Evolutionary conservation across 371 early-diverging fungal genomes (phyloP), one percentile per base, ranked within the genome.

Genomic region (Nematocida ausubeli): DNA sequence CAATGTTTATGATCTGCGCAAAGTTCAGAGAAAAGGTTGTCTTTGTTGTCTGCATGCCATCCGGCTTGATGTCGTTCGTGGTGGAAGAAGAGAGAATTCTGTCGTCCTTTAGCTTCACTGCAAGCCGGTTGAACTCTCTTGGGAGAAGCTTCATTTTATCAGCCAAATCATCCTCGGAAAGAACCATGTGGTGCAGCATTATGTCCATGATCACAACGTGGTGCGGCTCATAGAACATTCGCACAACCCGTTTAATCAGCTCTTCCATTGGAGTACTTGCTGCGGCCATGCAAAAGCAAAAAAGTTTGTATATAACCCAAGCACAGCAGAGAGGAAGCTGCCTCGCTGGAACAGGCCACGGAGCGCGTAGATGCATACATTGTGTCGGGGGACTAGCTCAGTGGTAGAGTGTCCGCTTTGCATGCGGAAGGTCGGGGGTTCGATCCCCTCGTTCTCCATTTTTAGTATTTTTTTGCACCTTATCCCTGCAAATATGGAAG

Each of bases 401-500:
- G 80, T 83, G 86, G 87, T 84, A 87, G 86, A 64, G 87, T 84
- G 75, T 88, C 88, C 63, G 87, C 84, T 83, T 89, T 88, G 56
- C 89, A 88, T 55, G 88, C 89, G 68, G 87, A 80, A 82, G 89
- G 86, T 72, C 79, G 63, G 58, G 88, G 72, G 16, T 89, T 89
- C 58, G 83, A 84, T 69, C 87, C 86, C 47, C 75, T 58, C 78
- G 79, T 67, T 69, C 82, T 81, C 82, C 82, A 81, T 62, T 60
- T 79, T 73, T 81, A 24, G 32, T 37, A 67, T 16, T 67, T 47
- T 35, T 68, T 22, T 16, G 22, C 16, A 70, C 50, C 40, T 37
- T 14, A 14, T 19, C 47, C 47, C n/a, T 9, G 9, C 14, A 12
- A 12, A 55, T 30, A 96, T 96, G 0, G 96, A 96, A 26, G 95